A percentile compares a stretch with the other conserved stretches of the same genome.
phyloP scores from a whole-genome alignment of 208 protist species.

The Strigomonas culicis region DNA sequence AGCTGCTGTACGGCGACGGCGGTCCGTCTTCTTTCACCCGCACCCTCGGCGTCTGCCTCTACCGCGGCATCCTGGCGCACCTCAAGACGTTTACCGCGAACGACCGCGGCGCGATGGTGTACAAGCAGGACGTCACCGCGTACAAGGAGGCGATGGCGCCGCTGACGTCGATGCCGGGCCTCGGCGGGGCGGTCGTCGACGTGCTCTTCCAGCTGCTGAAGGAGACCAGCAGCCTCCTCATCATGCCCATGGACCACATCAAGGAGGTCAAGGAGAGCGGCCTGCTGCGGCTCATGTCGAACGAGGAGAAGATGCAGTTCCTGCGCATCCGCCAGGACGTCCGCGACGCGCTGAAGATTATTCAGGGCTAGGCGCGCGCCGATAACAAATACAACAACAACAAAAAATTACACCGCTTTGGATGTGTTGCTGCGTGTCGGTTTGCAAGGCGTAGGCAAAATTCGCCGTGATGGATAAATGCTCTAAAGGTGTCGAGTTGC shows the following conservation, averaged over 20 bases:
- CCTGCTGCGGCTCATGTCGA: conserved; percentile 60
- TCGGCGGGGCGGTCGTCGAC: conserved; percentile 79
- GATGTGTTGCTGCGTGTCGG: no score
- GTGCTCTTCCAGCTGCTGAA: conserved; percentile 78
- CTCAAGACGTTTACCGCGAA: conserved; percentile 67
- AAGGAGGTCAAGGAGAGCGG: conserved; percentile 80
- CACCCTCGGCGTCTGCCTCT: conserved; percentile 82
- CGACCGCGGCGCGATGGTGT: conserved; percentile 73
- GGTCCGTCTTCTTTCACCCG: conserved; percentile 80
- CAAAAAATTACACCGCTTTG: no score
- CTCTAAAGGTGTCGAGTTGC: no score
- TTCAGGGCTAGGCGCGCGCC: conserved; percentile 42
- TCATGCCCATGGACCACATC: conserved; percentile 83
- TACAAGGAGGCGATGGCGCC: conserved; percentile 83
- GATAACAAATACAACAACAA: no score
- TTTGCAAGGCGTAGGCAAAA: no score
- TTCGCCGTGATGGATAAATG: no score
- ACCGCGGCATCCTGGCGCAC: conserved; percentile 70
- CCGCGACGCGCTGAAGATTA: conserved; percentile 50
- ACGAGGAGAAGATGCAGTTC: conserved; percentile 75
- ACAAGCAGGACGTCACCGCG: conserved; percentile 88
- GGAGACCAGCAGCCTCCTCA: conserved; percentile 76
- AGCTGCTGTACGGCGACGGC: conserved; percentile 82
- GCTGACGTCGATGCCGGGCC: conserved; percentile 59
- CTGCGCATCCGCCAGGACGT: conserved; percentile 79